These are phyloP conservation scores for Herpetospermum pedunculosum DNA, from an alignment of 306 rosid genomes.

Conservation along the genomic window DNA sequence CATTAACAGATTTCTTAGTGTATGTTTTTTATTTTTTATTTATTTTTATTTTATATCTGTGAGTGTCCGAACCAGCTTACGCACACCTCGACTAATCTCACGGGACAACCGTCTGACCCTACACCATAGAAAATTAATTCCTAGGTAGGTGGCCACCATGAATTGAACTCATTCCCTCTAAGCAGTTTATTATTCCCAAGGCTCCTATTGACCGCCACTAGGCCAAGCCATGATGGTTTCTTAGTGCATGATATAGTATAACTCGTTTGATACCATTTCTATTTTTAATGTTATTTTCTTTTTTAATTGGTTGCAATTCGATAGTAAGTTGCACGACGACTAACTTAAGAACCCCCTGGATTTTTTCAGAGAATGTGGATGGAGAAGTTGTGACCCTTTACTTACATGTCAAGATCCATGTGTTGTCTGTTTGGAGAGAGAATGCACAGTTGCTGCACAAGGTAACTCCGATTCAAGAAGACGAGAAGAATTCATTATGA, in stretches of 20 bases:
- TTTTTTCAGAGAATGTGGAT: conserved; percentile 75
- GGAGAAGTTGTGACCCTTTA: conserved; percentile 57
- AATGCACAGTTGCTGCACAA: conserved; percentile 83
- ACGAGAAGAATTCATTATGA: too few relatives aligned
- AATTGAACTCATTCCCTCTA: too few relatives aligned
- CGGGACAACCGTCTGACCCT: too few relatives aligned
- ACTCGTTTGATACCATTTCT: background rate
- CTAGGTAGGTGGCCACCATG: too few relatives aligned
- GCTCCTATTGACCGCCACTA: too few relatives aligned
- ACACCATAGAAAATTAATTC: too few relatives aligned
- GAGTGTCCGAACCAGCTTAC: too few relatives aligned
- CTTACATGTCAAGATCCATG: conserved; percentile 71
- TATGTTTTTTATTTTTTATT: background rate
- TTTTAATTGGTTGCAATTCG: background rate
- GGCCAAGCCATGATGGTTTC: too few relatives aligned
- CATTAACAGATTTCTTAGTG: background rate
- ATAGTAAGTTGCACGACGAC: background rate
- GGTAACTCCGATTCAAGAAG: conserved; percentile 27
- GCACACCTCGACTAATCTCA: too few relatives aligned
- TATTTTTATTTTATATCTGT: background rate
- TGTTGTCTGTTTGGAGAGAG: conserved; percentile 87
- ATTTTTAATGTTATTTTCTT: background rate
- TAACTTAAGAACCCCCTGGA: background rate
- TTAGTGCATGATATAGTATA: too few relatives aligned
- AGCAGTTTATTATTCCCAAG: too few relatives aligned